These are phyloP conservation scores for Stentor coeruleus DNA, from an alignment of 73 alveolate genomes.

Conservation along the genomic window DNA sequence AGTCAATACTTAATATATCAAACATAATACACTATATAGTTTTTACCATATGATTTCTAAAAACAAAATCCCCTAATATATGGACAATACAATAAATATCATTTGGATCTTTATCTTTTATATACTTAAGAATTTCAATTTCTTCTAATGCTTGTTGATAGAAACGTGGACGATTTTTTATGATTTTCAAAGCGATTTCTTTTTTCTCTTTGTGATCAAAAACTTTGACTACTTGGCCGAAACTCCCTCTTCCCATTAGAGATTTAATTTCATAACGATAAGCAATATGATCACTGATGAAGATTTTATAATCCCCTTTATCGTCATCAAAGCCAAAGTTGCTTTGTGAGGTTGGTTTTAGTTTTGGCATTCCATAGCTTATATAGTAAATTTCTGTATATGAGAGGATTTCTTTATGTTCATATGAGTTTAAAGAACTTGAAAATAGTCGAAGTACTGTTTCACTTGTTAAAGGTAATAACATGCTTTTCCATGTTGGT, in stretches of 20 bases:
- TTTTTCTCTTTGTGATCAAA: conserved; percentile 85
- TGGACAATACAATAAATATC: neutral
- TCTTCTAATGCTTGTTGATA: conserved; percentile 89
- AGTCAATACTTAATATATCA: conserved; percentile 68
- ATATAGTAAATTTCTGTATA: conserved; percentile 30
- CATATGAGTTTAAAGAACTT: neutral
- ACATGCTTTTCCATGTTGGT: neutral
- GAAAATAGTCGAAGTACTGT: neutral
- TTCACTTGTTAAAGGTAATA: neutral
- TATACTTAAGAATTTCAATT: conserved; percentile 58
- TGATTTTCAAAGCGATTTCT: conserved; percentile 80
- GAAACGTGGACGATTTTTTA: conserved; percentile 81
- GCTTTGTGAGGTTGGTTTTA: conserved; percentile 22
- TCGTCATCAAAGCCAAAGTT: conserved; percentile 54
- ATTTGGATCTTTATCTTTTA: conserved; percentile 22
- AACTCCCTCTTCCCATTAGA: conserved; percentile 89
- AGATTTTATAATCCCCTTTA: conserved; percentile 84
- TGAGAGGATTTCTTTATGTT: neutral
- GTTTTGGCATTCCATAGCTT: conserved; percentile 18
- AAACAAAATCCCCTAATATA: neutral
- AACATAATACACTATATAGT: conserved; percentile 41
- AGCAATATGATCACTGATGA: conserved; percentile 80
- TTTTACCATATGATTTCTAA: conserved; percentile 26
- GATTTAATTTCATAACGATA: conserved; percentile 89
- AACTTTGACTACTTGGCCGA: conserved; percentile 92